Percentiles rank a stretch among this genome's conserved stretches.
Conservation (phyloP, 2,329 filamentous ascomycete species). For the Trichoderma polysporum region DNA sequence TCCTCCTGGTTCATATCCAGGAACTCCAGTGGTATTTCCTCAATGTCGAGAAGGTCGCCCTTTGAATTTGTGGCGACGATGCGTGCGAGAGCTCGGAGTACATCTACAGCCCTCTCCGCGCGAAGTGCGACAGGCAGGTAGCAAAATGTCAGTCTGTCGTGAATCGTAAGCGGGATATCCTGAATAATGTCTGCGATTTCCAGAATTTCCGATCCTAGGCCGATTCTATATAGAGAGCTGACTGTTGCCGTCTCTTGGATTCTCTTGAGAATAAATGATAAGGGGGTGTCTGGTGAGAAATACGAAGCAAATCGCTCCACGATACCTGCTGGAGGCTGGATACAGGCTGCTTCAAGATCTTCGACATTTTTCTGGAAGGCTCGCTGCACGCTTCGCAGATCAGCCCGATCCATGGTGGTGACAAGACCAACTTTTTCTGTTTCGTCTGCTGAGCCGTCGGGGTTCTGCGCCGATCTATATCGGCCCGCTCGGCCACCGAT, state of each 20-base stretch:
- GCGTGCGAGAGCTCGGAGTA: constrained; percentile 64
- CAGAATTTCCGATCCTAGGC: constrained; percentile 57
- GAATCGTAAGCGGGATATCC: constrained; percentile 64
- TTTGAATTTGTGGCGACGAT: constrained; percentile 67
- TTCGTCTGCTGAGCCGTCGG: constrained; percentile 21
- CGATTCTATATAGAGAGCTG: constrained; percentile 66
- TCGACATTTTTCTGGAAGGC: constrained; percentile 65
- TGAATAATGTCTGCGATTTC: constrained; percentile 74
- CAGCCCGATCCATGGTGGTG: constrained; percentile 71
- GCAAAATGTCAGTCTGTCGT: constrained; percentile 74
- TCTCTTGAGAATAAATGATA: constrained; percentile 77
- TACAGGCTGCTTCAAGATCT: constrained; percentile 67
- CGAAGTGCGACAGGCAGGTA: constrained; percentile 65
- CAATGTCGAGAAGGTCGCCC: constrained; percentile 70
- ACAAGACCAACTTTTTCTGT: constrained; percentile 66
- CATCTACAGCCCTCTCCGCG: constrained; percentile 45
- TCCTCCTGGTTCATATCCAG: constrained; percentile 62
- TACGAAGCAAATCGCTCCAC: constrained; percentile 77
- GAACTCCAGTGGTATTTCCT: constrained; percentile 67
- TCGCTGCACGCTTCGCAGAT: constrained; percentile 61
- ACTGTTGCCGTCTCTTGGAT: constrained; percentile 68
- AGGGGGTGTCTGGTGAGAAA: constrained; percentile 77
- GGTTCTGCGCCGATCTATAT: constrained; percentile 62
- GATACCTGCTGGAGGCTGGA: constrained; percentile 69
- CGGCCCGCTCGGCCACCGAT: constrained; percentile 91